phyloP scores from a whole-genome alignment of 441 rosid genomes.

The Dalechampia spathulata region DNA sequence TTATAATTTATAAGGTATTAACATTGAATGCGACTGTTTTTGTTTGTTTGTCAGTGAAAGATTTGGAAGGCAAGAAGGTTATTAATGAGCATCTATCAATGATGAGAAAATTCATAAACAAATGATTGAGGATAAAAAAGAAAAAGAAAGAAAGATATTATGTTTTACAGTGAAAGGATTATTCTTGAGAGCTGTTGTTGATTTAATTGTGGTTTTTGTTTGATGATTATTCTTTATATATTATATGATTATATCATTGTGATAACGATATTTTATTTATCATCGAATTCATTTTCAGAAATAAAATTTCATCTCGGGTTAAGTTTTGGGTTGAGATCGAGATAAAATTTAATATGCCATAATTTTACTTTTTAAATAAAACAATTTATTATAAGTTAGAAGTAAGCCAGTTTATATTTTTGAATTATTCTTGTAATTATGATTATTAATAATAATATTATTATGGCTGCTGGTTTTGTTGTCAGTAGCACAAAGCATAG shows the following conservation, averaged over 20 bases:
- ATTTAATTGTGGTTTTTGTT: slow-evolving; percentile 10
- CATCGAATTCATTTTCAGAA: no score
- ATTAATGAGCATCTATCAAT: slow-evolving; percentile 47
- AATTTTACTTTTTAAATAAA: slow-evolving; percentile 18
- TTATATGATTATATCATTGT: no score
- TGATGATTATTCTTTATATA: slow-evolving; percentile 2
- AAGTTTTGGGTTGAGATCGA: no score
- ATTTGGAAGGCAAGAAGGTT: slow-evolving; percentile 11
- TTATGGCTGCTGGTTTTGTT: slow-evolving; percentile 20
- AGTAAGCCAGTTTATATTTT: no score
- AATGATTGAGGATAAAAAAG: slow-evolving; percentile 32
- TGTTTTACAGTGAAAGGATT: slow-evolving; percentile 39
- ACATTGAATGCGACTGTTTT: no score
- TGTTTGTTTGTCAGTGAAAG: slow-evolving; percentile 12
- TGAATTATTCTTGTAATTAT: no score
- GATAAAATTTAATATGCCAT: no score
- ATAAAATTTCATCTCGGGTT: no score
- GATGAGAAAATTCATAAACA: slow-evolving; percentile 42
- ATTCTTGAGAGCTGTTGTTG: slow-evolving; percentile 33
- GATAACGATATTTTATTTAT: no score
- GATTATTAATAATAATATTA: no score
- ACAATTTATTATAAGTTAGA: background rate
- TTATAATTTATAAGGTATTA: no score
- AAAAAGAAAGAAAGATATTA: slow-evolving; percentile 11
- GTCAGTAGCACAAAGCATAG: slow-evolving; percentile 47